These are phyloP conservation scores for Tilletiopsis washingtonensis DNA, from an alignment of 1,284 basidiomycete genomes.

Conservation along the genomic window DNA sequence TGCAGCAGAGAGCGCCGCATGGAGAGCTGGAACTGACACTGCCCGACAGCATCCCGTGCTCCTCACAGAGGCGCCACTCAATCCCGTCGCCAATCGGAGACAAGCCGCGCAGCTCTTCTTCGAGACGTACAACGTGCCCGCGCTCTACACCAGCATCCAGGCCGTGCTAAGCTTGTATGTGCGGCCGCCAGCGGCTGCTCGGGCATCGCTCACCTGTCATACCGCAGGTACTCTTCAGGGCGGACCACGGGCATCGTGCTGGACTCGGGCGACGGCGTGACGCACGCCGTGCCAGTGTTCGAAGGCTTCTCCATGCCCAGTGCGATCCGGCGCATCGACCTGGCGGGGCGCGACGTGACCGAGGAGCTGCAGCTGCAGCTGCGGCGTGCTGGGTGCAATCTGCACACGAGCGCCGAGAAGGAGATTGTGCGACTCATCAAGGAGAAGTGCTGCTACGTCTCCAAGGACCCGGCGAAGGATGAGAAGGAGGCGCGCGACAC, in stretches of 20 bases:
- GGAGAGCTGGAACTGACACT: too few species aligned
- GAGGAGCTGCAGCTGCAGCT: constrained; percentile 89
- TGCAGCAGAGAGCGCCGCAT: too few species aligned
- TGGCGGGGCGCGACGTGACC: constrained; percentile 90
- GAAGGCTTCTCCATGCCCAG: constrained; percentile 99
- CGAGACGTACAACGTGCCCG: constrained; percentile 97
- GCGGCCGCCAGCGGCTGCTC: not conserved
- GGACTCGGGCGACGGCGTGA: constrained; percentile 97
- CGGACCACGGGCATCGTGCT: constrained; percentile 96
- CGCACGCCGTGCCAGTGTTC: constrained; percentile 96
- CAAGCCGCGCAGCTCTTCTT: constrained; percentile 97
- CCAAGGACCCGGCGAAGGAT: constrained; percentile 81
- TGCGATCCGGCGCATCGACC: constrained; percentile 86
- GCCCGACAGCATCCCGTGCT: constrained; percentile 86
- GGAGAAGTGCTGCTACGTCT: constrained; percentile 94
- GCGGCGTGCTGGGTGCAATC: constrained; percentile 85
- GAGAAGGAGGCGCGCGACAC: constrained; percentile 67
- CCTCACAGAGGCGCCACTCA: constrained; percentile 83
- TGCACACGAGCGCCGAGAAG: constrained; percentile 93
- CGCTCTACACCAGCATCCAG: constrained; percentile 92
- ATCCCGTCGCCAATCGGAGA: constrained; percentile 85
- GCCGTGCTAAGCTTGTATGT: constrained; percentile 88
- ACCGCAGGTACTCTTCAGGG: constrained; percentile 86
- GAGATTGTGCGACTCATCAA: constrained; percentile 97
- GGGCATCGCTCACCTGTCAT: not conserved